Base-by-base conservation (phyloP, 177 flowering plant species). In the Telopea speciosissima region DNA sequence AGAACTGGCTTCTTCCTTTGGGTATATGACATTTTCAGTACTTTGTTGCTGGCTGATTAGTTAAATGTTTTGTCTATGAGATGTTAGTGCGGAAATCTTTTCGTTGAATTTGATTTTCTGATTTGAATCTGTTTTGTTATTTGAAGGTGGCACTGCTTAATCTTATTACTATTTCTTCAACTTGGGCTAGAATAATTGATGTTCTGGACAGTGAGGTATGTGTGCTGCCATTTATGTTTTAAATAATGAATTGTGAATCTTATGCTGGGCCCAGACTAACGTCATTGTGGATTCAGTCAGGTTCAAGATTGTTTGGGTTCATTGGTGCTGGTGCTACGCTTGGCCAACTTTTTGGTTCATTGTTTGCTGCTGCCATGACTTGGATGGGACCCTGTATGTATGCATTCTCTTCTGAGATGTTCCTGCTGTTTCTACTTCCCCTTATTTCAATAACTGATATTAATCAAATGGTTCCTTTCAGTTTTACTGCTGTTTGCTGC, bases 321-420 rank as follows among this genome's bases (percentile, higher is more conserved):
- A 86, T 93, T 78, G 99, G 99, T 74, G 98, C 99, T 74, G 99
- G 99, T 82, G 99, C 99, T 54, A 95, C 99, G 65, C 84, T 95
- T 72, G 99, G 99, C 19, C 98, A 95, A 83, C 94, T 95, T 66
- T 82, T 86, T 83, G 99, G 99, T 65, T 95, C 98, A 63, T 76
- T 95, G 72, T 90, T 93, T 86, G 98, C 99, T 63, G 83, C 93
- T 36, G 88, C 77, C 78, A 84, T 91, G 90, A 93, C 98, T 77
- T 86, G 94, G 92, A 69, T 93, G 75, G 99, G 98, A 56, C 87
- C 99, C 72, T 88, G 99, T 95, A 87, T 76, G 92, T 73, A 26
- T 79, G 21, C 40, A 36, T 36, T 36, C 40, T 36, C 40, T 36
- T 36, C 40, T 36, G 62, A 25, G 24, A 67, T 67, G 36, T 67